Evolutionary conservation across 345 rosid genomes (phyloP).

Genomic region (Bretschneidera sinensis): DNA sequence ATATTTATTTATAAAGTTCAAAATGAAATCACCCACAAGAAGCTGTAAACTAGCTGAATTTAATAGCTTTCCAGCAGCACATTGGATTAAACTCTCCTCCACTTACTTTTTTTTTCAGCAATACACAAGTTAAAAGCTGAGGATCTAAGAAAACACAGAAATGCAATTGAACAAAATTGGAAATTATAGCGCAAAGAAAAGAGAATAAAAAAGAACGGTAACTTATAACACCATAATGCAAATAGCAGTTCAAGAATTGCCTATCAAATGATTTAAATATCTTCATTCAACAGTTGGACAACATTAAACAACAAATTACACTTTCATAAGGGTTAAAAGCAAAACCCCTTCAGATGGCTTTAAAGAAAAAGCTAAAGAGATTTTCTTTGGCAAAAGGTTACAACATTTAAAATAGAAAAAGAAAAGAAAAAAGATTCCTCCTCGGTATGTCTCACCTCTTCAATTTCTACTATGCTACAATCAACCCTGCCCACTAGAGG

Average conservation of each 20-base stretch:
- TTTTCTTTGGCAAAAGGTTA: constrained; percentile 15
- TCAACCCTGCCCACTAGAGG: constrained; percentile 13
- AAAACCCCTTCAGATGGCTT: constrained; percentile 13
- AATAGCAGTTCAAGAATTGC: constrained; percentile 7
- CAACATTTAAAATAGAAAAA: constrained; percentile 6
- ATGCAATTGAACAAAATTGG: no score
- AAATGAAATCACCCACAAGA: no score
- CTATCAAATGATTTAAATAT: constrained; percentile 13
- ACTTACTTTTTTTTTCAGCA: no score
- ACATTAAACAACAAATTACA: constrained; percentile 12
- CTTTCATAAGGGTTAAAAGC: constrained; percentile 3
- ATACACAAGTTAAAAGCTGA: no score
- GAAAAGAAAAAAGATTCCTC: background rate
- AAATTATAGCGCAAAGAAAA: background rate
- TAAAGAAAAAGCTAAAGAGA: background rate
- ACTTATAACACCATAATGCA: background rate
- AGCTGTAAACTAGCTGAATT: no score
- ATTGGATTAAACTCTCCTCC: no score
- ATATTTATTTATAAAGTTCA: no score
- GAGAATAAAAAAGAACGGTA: no score
- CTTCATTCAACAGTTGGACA: constrained; percentile 13
- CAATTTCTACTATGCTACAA: constrained; percentile 33
- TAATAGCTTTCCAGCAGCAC: no score
- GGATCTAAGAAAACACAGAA: no score
- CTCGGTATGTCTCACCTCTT: constrained; percentile 15